phyloP scores from a whole-genome alignment of 2,329 filamentous ascomycete species.

The Myriangium duriaei region DNA sequence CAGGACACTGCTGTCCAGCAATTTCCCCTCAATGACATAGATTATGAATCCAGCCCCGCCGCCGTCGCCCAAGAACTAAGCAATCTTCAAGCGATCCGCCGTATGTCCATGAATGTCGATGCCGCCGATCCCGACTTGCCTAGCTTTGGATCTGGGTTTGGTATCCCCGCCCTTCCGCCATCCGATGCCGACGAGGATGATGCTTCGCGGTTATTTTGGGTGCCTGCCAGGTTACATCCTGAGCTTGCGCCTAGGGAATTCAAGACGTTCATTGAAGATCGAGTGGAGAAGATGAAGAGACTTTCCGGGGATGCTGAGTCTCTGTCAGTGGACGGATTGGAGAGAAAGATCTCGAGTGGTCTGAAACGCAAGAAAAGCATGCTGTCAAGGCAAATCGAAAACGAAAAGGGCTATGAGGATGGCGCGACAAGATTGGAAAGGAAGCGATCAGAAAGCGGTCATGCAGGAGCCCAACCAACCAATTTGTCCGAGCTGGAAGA shows the following conservation, averaged over 20 bases:
- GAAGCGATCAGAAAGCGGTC: constrained; percentile 45
- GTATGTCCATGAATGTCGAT: constrained; percentile 89
- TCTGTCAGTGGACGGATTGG: constrained; percentile 46
- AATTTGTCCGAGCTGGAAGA: constrained; percentile 60
- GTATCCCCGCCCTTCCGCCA: constrained; percentile 56
- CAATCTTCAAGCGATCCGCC: constrained; percentile 77
- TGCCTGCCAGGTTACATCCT: constrained; percentile 84
- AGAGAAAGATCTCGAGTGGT: constrained; percentile 42
- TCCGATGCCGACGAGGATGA: constrained; percentile 67
- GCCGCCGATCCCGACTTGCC: constrained; percentile 61
- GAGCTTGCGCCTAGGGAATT: constrained; percentile 93
- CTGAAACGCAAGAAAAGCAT: constrained; percentile 86
- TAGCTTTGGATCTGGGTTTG: constrained; percentile 49
- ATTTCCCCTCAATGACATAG: constrained; percentile 67
- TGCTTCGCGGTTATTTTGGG: constrained; percentile 82
- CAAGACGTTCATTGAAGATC: constrained; percentile 88
- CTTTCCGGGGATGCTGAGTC: constrained; percentile 58
- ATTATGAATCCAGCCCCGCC: constrained; percentile 79
- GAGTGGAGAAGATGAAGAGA: constrained; percentile 78
- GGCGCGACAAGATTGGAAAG: constrained; percentile 69
- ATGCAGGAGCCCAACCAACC: constrained; percentile 33
- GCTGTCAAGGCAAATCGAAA: constrained; percentile 84
- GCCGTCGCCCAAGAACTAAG: constrained; percentile 86
- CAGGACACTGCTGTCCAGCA: constrained; percentile 25
- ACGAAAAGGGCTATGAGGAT: constrained; percentile 62